Evolutionary conservation across 257 asterid species (phyloP).

Genomic region (Cordia subcordata): DNA sequence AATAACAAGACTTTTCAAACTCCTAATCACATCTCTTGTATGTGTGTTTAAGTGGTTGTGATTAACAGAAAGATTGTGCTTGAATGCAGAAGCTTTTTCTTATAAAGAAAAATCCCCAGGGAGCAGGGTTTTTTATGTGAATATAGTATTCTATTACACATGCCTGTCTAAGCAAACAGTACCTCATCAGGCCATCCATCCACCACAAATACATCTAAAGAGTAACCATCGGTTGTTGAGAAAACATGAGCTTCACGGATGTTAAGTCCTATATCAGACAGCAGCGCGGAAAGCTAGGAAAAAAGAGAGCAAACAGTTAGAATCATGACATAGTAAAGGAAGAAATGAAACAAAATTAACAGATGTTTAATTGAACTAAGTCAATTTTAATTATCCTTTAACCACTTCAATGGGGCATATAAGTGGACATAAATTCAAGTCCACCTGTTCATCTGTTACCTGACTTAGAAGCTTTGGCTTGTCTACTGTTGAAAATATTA

Average conservation of each 20-base stretch:
- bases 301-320: slow-evolving; percentile 7
- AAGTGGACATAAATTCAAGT: slow-evolving; percentile 9
- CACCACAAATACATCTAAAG: slow-evolving; percentile 86
- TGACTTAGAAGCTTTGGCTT: slow-evolving; percentile 94
- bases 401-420: slow-evolving; percentile 9
- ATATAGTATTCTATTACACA: neutral
- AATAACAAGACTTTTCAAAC: too few species aligned
- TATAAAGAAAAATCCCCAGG: neutral
- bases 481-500: slow-evolving; percentile 82
- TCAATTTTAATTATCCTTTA: neutral
- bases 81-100: too few species aligned
- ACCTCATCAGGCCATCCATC: slow-evolving; percentile 98
- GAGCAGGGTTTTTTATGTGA: neutral
- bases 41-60: too few species aligned
- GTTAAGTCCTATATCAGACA: slow-evolving; percentile 88
- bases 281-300: slow-evolving; percentile 91
- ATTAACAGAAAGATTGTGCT: too few species aligned
- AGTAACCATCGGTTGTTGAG: slow-evolving; percentile 87
- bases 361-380: slow-evolving; percentile 2
- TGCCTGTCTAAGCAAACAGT: slow-evolving; percentile 14
- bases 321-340: slow-evolving; percentile 3
- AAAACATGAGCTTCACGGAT: slow-evolving; percentile 99
- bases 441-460: slow-evolving; percentile 35
- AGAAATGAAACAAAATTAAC: neutral
- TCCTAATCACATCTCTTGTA: too few species aligned